Percentiles rank a stretch among this genome's conserved stretches.
phyloP scores from a whole-genome alignment of 371 early-diverging fungal genomes.

The Fennellomyces sp. region DNA sequence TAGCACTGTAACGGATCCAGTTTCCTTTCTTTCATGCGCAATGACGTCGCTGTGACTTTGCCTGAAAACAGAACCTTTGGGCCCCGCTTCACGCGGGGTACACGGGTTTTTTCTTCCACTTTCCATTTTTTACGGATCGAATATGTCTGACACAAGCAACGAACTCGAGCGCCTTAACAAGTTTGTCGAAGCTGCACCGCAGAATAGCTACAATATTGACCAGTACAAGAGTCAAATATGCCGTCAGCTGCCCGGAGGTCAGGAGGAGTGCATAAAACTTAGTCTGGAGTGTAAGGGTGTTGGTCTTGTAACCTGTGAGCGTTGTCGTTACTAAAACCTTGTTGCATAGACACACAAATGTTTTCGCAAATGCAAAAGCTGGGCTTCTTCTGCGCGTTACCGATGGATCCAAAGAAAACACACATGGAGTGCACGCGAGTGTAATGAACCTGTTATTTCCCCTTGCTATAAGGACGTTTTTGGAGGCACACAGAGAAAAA shows the following conservation, averaged over 20 bases:
- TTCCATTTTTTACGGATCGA: constrained; percentile 1
- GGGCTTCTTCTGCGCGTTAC: constrained; percentile 60
- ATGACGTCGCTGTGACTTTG: constrained; percentile 5
- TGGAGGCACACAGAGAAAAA: no score
- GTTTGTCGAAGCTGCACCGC: constrained; percentile 46
- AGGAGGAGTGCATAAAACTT: constrained; percentile 47
- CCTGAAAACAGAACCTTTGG: no score
- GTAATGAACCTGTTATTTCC: no score
- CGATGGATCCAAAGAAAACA: constrained; percentile 59
- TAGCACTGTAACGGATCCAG: no score
- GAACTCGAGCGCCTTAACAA: constrained; percentile 40
- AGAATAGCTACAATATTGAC: constrained; percentile 46
- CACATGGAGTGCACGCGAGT: constrained; percentile 55
- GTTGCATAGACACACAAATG: constrained; percentile 47
- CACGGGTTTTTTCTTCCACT: constrained; percentile 1
- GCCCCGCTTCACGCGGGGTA: not conserved
- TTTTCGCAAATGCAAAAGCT: constrained; percentile 62
- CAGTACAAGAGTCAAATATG: constrained; percentile 48
- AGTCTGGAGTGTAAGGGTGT: constrained; percentile 49
- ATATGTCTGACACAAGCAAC: constrained; percentile 12
- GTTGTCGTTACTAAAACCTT: no score
- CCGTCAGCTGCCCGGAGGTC: constrained; percentile 27
- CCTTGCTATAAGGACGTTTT: no score
- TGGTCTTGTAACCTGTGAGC: not conserved
- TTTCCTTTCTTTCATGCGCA: constrained; percentile 4